Evolutionary conservation across 257 asterid species (phyloP).

Genomic region (Ligustrum vulgare): DNA sequence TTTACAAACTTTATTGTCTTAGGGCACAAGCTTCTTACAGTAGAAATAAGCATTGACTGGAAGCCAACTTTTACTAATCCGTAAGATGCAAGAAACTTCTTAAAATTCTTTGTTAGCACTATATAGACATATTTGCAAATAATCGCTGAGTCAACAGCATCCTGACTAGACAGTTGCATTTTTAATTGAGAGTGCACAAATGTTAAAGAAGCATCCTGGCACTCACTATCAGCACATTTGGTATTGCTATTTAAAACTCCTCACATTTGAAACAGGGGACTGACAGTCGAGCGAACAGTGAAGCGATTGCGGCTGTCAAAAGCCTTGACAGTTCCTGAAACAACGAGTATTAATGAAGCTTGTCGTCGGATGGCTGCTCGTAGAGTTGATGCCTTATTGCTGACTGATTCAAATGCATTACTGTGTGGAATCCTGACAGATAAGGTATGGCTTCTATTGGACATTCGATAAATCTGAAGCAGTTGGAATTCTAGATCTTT

Average conservation of each 20-base stretch:
- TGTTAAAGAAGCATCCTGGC: not conserved
- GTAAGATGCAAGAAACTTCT: not conserved
- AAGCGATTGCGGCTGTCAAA: slow-evolving; percentile 84
- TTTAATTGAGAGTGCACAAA: not conserved
- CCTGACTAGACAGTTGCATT: not conserved
- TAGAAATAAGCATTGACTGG: not conserved
- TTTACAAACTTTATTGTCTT: too few relatives aligned
- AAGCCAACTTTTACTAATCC: not conserved
- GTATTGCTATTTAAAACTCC: not conserved
- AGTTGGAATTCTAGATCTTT: not conserved
- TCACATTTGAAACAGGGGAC: slow-evolving; percentile 57
- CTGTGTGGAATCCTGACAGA: slow-evolving; percentile 96
- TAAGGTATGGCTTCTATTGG: slow-evolving; percentile 52
- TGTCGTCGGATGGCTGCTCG: slow-evolving; percentile 95
- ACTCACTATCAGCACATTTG: not conserved
- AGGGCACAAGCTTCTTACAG: not conserved
- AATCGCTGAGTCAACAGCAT: not conserved
- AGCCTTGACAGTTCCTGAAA: slow-evolving; percentile 90
- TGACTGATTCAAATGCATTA: slow-evolving; percentile 93
- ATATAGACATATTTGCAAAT: not conserved
- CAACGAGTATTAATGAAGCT: slow-evolving; percentile 80
- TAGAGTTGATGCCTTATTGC: slow-evolving; percentile 84
- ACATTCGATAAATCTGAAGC: slow-evolving; percentile 2
- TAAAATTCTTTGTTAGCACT: not conserved
- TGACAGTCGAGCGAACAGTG: slow-evolving; percentile 88